phyloP scores from a whole-genome alignment of 495 filamentous ascomycete species.

The Darksidea phi region DNA sequence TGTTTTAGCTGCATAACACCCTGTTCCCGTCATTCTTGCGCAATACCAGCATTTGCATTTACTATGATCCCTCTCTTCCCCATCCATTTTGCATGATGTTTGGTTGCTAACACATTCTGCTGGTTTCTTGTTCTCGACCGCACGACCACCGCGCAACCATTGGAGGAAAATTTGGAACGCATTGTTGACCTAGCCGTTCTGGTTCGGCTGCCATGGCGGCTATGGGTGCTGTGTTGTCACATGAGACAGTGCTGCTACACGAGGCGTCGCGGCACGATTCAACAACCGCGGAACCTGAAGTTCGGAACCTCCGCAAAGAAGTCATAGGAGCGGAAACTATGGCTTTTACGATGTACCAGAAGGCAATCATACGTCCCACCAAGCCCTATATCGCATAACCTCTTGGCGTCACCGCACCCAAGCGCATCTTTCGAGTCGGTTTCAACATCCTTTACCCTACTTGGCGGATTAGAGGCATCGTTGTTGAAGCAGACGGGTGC shows the following conservation, averaged over 20 bases:
- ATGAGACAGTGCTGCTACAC: conserved; percentile 30
- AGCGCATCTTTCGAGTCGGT: conserved; percentile 14
- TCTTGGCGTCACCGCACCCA: conserved; percentile 25
- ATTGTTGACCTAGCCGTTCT: conserved; percentile 2
- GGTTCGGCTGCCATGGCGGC: conserved; percentile 28
- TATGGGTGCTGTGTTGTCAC: conserved; percentile 20
- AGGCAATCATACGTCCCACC: conserved; percentile 30
- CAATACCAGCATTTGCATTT: conserved; percentile 20
- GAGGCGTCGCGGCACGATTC: conserved; percentile 13
- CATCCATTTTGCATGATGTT: conserved; percentile 25
- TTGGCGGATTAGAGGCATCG: background rate
- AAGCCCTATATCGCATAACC: conserved; percentile 23
- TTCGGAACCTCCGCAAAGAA: conserved; percentile 12
- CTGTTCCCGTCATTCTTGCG: conserved; percentile 8
- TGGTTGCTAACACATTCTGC: conserved; percentile 11
- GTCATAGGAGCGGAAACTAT: conserved; percentile 18
- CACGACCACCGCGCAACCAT: conserved; percentile 7
- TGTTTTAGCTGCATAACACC: conserved; percentile 35
- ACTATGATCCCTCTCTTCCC: background rate
- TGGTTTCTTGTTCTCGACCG: conserved; percentile 7
- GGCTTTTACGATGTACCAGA: conserved; percentile 26
- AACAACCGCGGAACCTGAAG: conserved; percentile 8
- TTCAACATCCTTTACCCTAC: conserved; percentile 6
- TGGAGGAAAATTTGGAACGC: conserved; percentile 15
- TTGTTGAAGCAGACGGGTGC: background rate